Percentiles rank a stretch among this genome's conserved stretches.
phyloP scores from a whole-genome alignment of 129 eudicot genomes.

The Lactuca saligna region DNA sequence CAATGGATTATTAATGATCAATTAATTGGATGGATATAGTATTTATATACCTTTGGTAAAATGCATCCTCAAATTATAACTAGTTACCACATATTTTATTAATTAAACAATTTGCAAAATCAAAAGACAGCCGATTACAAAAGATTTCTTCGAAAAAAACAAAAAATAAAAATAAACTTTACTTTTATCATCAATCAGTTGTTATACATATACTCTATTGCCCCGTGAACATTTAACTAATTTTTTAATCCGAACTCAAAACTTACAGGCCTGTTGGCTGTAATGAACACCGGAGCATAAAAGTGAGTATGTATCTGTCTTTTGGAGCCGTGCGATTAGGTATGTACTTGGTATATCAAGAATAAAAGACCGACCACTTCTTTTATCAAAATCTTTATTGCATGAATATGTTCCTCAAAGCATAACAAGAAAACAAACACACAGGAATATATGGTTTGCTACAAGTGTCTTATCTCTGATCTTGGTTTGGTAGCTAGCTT shows the following conservation, averaged over 20 bases:
- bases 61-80: neutral
- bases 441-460: slow-evolving; percentile 30
- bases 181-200: neutral
- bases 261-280: neutral
- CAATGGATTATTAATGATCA: neutral
- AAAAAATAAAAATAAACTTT: too few relatives aligned
- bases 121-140: neutral
- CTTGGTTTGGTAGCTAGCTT: slow-evolving; percentile 20
- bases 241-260: slow-evolving; percentile 1
- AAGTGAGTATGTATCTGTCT: slow-evolving; percentile 20
- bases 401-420: slow-evolving; percentile 34
- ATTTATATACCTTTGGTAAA: too few relatives aligned
- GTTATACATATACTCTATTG: neutral
- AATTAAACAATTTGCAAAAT: too few relatives aligned
- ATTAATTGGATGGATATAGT: neutral
- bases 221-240: neutral
- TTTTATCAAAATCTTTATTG: slow-evolving; percentile 32
- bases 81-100: neutral
- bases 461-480: slow-evolving; percentile 31
- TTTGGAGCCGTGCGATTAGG: slow-evolving; percentile 30
- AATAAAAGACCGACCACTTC: slow-evolving; percentile 25
- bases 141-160: too few relatives aligned
- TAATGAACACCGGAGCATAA: slow-evolving; percentile 7
- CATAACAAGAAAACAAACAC: slow-evolving; percentile 27
- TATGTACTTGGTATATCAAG: slow-evolving; percentile 19